Evolutionary conservation across 768 basidiomycete genomes (phyloP).

Genomic region (Boletus rufocinnamomeus): DNA sequence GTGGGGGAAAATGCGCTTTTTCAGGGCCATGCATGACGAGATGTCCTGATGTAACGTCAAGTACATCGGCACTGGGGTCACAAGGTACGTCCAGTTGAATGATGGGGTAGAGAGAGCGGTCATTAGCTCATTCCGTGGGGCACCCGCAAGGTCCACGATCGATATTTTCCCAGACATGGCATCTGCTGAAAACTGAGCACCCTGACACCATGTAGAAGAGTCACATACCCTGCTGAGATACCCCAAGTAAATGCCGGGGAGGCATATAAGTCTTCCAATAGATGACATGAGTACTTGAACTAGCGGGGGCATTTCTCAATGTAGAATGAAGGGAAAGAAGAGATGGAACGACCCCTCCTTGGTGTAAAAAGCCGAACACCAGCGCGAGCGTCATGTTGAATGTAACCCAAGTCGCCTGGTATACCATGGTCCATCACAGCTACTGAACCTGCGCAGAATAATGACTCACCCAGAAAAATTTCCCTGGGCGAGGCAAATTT

Average conservation of each 20-base stretch:
- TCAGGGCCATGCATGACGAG: slow-evolving; percentile 26
- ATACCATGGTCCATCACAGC: not conserved
- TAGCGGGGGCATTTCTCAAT: slow-evolving; percentile 11
- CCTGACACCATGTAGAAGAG: not conserved
- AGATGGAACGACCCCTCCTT: slow-evolving; percentile 45
- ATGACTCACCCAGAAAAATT: slow-evolving; percentile 36
- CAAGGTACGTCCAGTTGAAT: slow-evolving; percentile 27
- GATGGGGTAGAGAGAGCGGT: slow-evolving; percentile 16
- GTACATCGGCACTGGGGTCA: slow-evolving; percentile 34
- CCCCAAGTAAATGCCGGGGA: slow-evolving; percentile 38
- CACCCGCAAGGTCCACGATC: slow-evolving; percentile 36
- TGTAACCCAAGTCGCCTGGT: slow-evolving; percentile 31
- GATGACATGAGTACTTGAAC: slow-evolving; percentile 21
- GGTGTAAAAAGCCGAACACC: slow-evolving; percentile 41
- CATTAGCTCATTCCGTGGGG: slow-evolving; percentile 18
- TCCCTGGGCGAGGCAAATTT: slow-evolving; percentile 29
- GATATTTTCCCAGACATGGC: slow-evolving; percentile 20
- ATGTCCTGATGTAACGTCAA: slow-evolving; percentile 18
- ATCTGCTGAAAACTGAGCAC: slow-evolving; percentile 23
- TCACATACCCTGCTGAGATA: slow-evolving; percentile 26
- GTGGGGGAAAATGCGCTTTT: slow-evolving; percentile 37
- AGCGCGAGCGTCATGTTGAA: slow-evolving; percentile 33
- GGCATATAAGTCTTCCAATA: slow-evolving; percentile 47
- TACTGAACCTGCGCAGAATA: not conserved
- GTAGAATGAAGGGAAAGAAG: slow-evolving; percentile 35